Evolutionary conservation across 2,329 filamentous ascomycete genomes (phyloP), one percentile per base, ranked within the genome.

Genomic region (Beauveria asiatica): DNA sequence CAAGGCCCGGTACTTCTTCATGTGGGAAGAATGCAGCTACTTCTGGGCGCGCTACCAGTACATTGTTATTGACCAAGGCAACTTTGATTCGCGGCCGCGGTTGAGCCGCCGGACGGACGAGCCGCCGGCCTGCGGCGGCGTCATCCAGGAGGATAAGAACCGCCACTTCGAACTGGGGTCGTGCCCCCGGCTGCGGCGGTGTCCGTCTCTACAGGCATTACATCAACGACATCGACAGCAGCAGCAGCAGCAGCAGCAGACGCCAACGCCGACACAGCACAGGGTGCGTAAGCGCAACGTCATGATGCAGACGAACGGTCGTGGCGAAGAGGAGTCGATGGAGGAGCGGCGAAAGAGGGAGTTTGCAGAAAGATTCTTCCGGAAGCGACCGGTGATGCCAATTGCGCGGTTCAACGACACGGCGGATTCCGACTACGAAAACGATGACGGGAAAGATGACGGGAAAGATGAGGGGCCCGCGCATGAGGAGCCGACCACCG

Each of bases 1-100:
- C 59, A 39, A 25, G 17, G n/a, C n/a, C 10, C 51, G 39, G 17
- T 37, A 25, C 44, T 60, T 60, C 59, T 44, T 50, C 33, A 44
- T 55, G 44, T 60, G 59, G 59, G 52, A 60, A 10, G 59, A 60
- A 37, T 60, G 59, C 52, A 5, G 3, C 4, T 8, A 1, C 23
- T 60, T 42, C 45, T 60, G 59, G 59, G 19, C 10, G 33, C 59
- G 52, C 11, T 60, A 60, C 59, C 42, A 39, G 45, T 25, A 51
- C 52, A 19, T 60, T 25, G 59, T 60, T 52, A 33, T 60, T n/a
- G 45, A 56, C 7, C 21, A 27, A n/a, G 52, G n/a, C 59, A 30
- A 46, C 37, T 60, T 50, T 25, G 21, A 51, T 1, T 37, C n/a
- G 21, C 59, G 59, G 17, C 59, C 59, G n/a, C 45, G 45, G 25